Base-by-base conservation (phyloP, 1,284 basidiomycete genomes). In the Porphyrellus sp. region DNA sequence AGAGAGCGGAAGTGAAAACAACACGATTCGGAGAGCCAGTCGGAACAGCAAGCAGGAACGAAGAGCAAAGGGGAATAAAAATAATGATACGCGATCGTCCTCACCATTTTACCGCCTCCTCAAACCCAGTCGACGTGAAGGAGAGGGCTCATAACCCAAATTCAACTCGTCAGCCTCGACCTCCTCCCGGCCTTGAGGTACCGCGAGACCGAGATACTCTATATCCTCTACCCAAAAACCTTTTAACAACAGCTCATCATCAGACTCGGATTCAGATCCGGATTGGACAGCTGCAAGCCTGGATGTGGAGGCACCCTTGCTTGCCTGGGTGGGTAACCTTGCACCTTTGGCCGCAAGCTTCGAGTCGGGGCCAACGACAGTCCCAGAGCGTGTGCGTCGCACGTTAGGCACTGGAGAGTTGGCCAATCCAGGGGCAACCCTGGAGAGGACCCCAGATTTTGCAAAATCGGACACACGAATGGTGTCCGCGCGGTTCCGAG, bases 151-250 rank as follows among this genome's bases (percentile, higher is more conserved):
- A 5, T 56, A 24, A 8, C 31, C 49, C 23, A 70, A 25, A 30
- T 71, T 70, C 41, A 67, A 21, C 20, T 69, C 65, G 20, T 66
- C 64, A 0, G 47, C 38, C 4, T 55, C 53, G 8, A 4, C 43
- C 0, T 51, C 53, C 21, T 49, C 37, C 28, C 21, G 20, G 8
- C 27, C 34, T 5, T 21, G 39, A 13, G 50, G 56, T 28, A 49
- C 60, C 6, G 46, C 20, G n/a, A 49, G 48, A 72, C 76, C 70
- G 13, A 74, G 76, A 25, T 79, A 77, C 47, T 74, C 72, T 25
- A 71, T 65, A 46, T 78, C 77, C n/a, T 76, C 74, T 13, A 43
- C 16, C 63, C 68, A 68, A 0, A 39, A 23, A 15, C 30, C 15
- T 49, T 55, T 59, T n/a, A 65, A 23, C 39, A 68, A 25, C 6